A percentile compares a stretch with the other conserved stretches of the same genome.
Evolutionary conservation across 495 filamentous ascomycete species (phyloP).

Genomic region (Poronia punctata): DNA sequence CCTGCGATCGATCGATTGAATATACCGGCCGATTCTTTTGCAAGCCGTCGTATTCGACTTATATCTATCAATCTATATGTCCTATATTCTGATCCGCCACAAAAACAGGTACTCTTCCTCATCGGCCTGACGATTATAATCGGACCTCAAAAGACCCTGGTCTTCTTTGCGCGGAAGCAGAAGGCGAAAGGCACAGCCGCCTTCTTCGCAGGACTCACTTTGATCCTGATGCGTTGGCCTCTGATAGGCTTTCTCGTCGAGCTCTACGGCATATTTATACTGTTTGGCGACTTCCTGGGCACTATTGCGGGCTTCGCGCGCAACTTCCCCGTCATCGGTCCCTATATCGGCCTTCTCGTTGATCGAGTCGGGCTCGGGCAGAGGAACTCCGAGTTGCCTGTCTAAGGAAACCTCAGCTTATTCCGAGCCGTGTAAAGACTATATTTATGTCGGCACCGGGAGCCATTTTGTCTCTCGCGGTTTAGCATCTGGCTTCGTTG

Average conservation of each 20-base stretch:
- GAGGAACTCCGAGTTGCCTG: conserved; percentile 71
- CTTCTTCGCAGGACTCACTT: conserved; percentile 73
- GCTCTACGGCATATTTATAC: conserved; percentile 81
- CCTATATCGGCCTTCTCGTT: conserved; percentile 64
- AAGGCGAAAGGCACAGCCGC: conserved; percentile 89
- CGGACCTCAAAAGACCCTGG: conserved; percentile 79
- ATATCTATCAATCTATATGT: too few species aligned
- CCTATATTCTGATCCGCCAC: too few species aligned
- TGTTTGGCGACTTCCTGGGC: conserved; percentile 95
- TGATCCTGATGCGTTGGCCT: conserved; percentile 86
- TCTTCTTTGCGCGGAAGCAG: conserved; percentile 89
- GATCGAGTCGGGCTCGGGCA: conserved; percentile 57
- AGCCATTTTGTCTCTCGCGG: too few species aligned
- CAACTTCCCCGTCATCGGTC: conserved; percentile 77
- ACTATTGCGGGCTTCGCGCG: conserved; percentile 83
- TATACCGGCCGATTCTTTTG: background rate
- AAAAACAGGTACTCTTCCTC: conserved; percentile 81
- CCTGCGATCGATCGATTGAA: too few species aligned
- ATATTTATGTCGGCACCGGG: too few species aligned
- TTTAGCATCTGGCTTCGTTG: too few species aligned
- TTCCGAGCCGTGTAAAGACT: too few species aligned
- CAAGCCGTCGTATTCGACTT: conserved; percentile 3
- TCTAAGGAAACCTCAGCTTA: conserved; percentile 32
- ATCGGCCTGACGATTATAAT: conserved; percentile 92
- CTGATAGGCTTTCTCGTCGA: conserved; percentile 85